Evolutionary conservation across 495 filamentous ascomycete genomes (phyloP), one percentile per base, ranked within the genome.

Genomic region (Cudoniella acicularis): DNA sequence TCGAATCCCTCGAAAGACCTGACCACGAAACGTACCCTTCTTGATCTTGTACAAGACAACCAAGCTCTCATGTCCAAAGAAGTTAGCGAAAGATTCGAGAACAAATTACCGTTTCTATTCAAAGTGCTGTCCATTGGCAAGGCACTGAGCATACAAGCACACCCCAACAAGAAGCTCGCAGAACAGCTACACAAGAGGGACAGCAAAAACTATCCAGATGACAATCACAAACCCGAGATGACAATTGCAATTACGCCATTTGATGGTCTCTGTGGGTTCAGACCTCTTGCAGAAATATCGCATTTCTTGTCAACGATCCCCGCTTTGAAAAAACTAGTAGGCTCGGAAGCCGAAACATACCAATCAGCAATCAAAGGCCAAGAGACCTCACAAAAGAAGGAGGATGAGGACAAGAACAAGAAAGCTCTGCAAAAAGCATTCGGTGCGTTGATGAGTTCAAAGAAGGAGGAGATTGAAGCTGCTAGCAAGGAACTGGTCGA

Each of bases 141-240:
- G 67, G 94, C 94, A 2, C 81, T 98, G 52, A 95, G 90, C 64
- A 98, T 98, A 62, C 94, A 98, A 72, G 94, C 94, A 24, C 94
- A 98, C 64, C 94, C 94, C 49, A 96, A 98, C 76, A 98, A 98
- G 82, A 94, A 92, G 70, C 85, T 98, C 30, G 94, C 94, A 24
- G 93, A 96, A 74, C 74, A 89, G 68, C 77, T 98, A 22, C 94
- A 97, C 72, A 81, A 82, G 22, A 81, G 81, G 60, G 94, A 98
- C 66, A 82, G 90, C 17, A 90, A 88, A 76, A 95, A 98, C 79
- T 98, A 98, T 67, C 93, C 93, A 57, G 93, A 98, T 79, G 93
- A 97, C 75, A 98, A 98, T 72, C 94, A 98, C 78, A 98, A 98
- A 73, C 94, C 94, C 47, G 94, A 98, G 73, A 98, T 98, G 94